Evolutionary conservation across 2,329 filamentous ascomycete genomes (phyloP).

Genomic region (Alternaria consortialis): DNA sequence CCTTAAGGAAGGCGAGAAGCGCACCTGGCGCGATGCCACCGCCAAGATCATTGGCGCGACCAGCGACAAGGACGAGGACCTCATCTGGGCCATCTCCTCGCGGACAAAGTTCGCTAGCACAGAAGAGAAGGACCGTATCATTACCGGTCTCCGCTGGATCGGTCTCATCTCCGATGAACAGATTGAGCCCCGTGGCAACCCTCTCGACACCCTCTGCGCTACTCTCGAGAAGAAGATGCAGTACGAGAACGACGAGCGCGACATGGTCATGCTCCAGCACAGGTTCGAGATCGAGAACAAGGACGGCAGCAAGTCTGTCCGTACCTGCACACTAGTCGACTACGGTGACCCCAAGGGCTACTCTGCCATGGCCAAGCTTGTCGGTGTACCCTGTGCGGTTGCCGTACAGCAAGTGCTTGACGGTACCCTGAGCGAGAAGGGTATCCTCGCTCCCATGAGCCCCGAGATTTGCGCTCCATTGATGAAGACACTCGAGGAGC

Average conservation of each 20-base stretch:
- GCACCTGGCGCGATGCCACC: conserved; percentile 86
- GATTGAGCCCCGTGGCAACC: conserved; percentile 78
- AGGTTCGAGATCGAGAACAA: conserved; percentile 85
- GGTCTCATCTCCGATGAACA: conserved; percentile 72
- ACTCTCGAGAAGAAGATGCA: conserved; percentile 92
- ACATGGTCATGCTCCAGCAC: conserved; percentile 82
- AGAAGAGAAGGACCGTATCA: conserved; percentile 74
- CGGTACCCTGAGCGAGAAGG: conserved; percentile 75
- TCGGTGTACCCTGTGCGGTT: conserved; percentile 77
- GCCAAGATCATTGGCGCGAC: conserved; percentile 76
- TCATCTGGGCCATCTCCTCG: conserved; percentile 75
- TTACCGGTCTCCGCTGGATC: conserved; percentile 78
- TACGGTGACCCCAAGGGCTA: conserved; percentile 84
- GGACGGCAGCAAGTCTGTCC: conserved; percentile 78
- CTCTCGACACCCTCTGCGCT: conserved; percentile 89
- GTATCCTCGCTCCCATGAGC: conserved; percentile 79
- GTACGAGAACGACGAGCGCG: conserved; percentile 82
- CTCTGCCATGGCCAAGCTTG: conserved; percentile 83
- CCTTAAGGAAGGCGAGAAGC: conserved; percentile 67
- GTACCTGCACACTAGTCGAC: conserved; percentile 82
- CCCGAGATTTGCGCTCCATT: conserved; percentile 75
- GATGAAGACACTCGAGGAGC: conserved; percentile 79
- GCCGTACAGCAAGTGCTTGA: conserved; percentile 81
- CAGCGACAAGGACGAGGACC: conserved; percentile 72
- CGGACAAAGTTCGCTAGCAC: conserved; percentile 76